Percentiles rank a stretch among this genome's conserved stretches.
phyloP scores from a whole-genome alignment of 2,329 filamentous ascomycete species.

The Colletotrichum higginsianum region DNA sequence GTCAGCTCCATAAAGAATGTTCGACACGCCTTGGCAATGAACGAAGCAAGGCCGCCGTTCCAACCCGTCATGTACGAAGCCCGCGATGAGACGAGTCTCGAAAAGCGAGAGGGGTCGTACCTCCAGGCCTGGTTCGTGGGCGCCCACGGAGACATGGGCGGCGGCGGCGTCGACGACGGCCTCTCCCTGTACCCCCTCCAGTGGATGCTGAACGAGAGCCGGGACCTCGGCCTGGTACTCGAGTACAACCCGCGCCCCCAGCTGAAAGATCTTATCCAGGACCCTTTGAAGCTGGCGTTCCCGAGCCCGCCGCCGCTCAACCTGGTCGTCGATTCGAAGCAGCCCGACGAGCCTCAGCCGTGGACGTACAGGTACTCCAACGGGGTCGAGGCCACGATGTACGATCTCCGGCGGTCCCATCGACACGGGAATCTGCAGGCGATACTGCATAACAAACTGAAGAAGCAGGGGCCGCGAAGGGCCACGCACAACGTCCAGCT shows the following conservation, averaged over 20 bases:
- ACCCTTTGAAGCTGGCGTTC: slow-evolving; percentile 42
- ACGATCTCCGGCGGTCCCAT: slow-evolving; percentile 26
- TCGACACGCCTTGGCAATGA: slow-evolving; percentile 56
- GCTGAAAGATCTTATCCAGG: slow-evolving; percentile 10
- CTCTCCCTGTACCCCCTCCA: slow-evolving; percentile 58
- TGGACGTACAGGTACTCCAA: slow-evolving; percentile 33
- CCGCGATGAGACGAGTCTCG: slow-evolving; percentile 42
- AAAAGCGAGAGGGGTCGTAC: slow-evolving; percentile 46
- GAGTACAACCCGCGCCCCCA: slow-evolving; percentile 32
- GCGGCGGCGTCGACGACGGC: slow-evolving; percentile 53
- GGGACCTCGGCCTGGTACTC: slow-evolving; percentile 49
- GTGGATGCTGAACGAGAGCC: slow-evolving; percentile 57
- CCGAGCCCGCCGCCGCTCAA: slow-evolving; percentile 2
- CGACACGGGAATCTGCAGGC: slow-evolving; percentile 28
- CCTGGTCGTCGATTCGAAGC: background rate
- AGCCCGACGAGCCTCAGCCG: background rate
- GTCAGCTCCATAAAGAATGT: slow-evolving; percentile 53
- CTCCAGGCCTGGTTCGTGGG: slow-evolving; percentile 59
- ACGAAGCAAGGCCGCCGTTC: slow-evolving; percentile 52
- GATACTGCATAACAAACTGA: slow-evolving; percentile 5
- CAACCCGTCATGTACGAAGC: background rate
- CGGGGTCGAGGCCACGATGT: slow-evolving; percentile 22
- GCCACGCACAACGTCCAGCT: slow-evolving; percentile 20
- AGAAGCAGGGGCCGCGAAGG: slow-evolving; percentile 1
- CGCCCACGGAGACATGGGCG: slow-evolving; percentile 55